Evolutionary conservation across 306 rosid genomes (phyloP).

Genomic region (Acmispon strigosus): DNA sequence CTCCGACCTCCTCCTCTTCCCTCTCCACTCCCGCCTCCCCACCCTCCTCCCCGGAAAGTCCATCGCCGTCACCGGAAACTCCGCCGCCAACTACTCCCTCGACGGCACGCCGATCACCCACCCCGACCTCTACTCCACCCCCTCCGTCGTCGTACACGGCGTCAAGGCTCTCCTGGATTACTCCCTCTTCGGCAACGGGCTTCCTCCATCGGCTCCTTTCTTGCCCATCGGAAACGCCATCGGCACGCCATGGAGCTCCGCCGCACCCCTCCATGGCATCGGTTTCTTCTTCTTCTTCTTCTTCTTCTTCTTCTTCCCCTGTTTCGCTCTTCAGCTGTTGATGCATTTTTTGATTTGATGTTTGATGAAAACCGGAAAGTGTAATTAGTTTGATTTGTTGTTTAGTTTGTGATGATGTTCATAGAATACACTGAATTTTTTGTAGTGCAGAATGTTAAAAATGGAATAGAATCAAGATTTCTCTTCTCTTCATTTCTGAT

Average conservation of each 20-base stretch:
- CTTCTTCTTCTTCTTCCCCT: not conserved
- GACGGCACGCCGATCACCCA: constrained; percentile 32
- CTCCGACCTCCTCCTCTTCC: constrained; percentile 59
- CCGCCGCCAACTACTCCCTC: constrained; percentile 45
- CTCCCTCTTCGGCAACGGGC: constrained; percentile 26
- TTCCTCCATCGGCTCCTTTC: not conserved
- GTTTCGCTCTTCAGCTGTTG: not conserved
- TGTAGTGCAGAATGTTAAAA: no score
- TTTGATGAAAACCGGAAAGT: no score
- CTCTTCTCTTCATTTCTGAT: no score
- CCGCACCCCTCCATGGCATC: not conserved
- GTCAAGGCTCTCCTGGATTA: constrained; percentile 39
- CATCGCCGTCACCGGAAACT: constrained; percentile 44
- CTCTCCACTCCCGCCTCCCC: constrained; percentile 41
- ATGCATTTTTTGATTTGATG: no score
- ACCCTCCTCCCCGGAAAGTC: constrained; percentile 58
- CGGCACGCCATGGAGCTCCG: not conserved
- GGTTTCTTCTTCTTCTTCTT: not conserved
- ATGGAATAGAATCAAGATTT: no score
- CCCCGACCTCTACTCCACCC: constrained; percentile 47
- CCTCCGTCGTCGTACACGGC: constrained; percentile 48
- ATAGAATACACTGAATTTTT: no score
- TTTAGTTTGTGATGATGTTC: no score
- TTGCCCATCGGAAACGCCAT: not conserved
- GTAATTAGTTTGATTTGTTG: no score